Percentiles rank a stretch among this genome's conserved stretches.
Evolutionary conservation across 2,329 filamentous ascomycete species (phyloP).

Genomic region (Teratosphaeria pseudoeucalypti): DNA sequence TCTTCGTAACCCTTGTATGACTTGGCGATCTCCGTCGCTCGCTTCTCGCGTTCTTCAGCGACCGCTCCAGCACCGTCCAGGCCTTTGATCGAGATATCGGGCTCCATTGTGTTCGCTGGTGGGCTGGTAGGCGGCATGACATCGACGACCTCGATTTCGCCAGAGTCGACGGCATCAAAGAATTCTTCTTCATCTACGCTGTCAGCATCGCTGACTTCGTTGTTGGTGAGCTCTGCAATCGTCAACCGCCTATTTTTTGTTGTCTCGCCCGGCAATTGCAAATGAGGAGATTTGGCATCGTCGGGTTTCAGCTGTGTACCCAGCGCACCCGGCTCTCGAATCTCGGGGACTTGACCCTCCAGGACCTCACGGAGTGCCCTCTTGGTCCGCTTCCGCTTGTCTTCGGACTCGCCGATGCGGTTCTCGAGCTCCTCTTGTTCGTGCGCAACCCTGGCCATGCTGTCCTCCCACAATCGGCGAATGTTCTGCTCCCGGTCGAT

Average conservation of each 20-base stretch:
- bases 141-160: conserved; percentile 71
- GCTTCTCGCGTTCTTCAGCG: conserved; percentile 8
- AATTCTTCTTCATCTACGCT: conserved; percentile 88
- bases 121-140: conserved; percentile 41
- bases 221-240: conserved; percentile 58
- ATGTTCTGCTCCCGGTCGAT: conserved; percentile 85
- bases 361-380: conserved; percentile 78
- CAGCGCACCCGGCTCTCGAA: neutral
- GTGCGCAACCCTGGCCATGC: conserved; percentile 90
- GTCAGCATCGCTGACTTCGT: conserved; percentile 62
- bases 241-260: conserved; percentile 48
- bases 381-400: conserved; percentile 83
- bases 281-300: conserved; percentile 5
- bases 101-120: neutral
- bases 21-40: conserved; percentile 55
- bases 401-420: conserved; percentile 77
- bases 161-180: conserved; percentile 91
- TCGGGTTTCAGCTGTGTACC: neutral
- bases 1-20: conserved; percentile 90
- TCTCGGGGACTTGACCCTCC: conserved; percentile 35
- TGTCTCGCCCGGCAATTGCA: conserved; percentile 14
- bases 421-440: conserved; percentile 89
- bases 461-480: conserved; percentile 95
- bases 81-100: neutral
- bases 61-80: neutral